These are phyloP conservation scores for Torulaspora globosa DNA, from an alignment of 1,139 yeast species.

Conservation along the genomic window DNA sequence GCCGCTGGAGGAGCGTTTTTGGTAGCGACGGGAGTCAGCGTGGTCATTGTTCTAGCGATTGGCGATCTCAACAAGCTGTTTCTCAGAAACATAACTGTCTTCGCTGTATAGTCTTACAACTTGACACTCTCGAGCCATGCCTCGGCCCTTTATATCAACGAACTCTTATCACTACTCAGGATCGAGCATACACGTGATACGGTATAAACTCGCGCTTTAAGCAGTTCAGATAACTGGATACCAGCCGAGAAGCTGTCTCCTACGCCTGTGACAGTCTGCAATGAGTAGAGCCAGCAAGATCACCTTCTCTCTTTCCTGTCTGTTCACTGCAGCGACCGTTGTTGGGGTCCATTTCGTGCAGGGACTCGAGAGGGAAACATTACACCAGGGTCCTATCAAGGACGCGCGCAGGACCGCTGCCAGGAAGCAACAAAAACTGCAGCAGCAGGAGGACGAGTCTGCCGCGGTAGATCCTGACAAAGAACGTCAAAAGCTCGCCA, in stretches of 20 bases:
- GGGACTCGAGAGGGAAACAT: conserved; percentile 58
- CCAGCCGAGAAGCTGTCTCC: neutral
- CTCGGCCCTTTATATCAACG: neutral
- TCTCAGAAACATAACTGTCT: conserved; percentile 17
- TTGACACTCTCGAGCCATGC: no score
- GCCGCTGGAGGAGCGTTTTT: conserved; percentile 91
- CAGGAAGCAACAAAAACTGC: conserved; percentile 44
- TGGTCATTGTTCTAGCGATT: conserved; percentile 30
- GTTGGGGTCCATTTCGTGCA: conserved; percentile 67
- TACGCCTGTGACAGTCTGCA: neutral
- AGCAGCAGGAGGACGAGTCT: conserved; percentile 10
- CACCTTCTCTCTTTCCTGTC: conserved; percentile 58
- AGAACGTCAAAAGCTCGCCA: conserved; percentile 46
- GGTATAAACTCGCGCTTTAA: no score
- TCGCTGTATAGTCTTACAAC: neutral
- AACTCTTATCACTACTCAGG: neutral
- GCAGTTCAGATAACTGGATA: neutral
- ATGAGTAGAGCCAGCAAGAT: conserved; percentile 74
- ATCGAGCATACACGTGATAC: no score
- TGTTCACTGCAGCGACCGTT: conserved; percentile 55
- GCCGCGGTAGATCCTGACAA: conserved; percentile 27
- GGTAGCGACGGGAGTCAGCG: conserved; percentile 44
- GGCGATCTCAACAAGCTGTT: conserved; percentile 21
- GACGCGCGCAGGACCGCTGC: conserved; percentile 62
- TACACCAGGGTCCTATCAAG: conserved; percentile 75